Evolutionary conservation across 2,329 filamentous ascomycete species (phyloP), one percentile per base, ranked within the genome.

Genomic region (Verticillium dahliae): DNA sequence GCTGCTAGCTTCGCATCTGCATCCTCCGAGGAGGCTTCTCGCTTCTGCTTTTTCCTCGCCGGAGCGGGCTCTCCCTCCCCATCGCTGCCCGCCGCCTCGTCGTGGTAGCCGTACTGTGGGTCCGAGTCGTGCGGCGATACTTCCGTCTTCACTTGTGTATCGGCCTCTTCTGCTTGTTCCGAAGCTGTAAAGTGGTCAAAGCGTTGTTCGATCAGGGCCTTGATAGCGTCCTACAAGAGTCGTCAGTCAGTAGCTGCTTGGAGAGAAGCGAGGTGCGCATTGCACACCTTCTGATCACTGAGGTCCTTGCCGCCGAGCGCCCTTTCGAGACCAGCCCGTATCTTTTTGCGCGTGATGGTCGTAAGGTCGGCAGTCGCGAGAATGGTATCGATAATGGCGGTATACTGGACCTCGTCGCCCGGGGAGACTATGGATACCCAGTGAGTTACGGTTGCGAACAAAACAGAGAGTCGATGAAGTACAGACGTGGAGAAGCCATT

Each of bases 1-100:
- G 92, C 92, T 1, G 95, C 95, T 64, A 94, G 85, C 55, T 90
- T 87, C 38, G 94, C 95, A 75, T 99, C 95, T 37, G 90, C 89
- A 66, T 96, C 91, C 67, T 85, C 83, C 9, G 77, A 78, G 41
- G 80, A 76, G 14, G 78, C 79, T 34, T 85, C 82, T 54, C 85
- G 83, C 71, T 87, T 87, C 62, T 89, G 89, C 76, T 91, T 92
- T 72, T 88, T 90, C 65, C 78, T 80, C 1, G 77, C 76, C 1
- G 81, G 81, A 41, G 75, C 58, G 13, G 35, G 37, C 35, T 52
- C 54, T 2, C 27, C 35, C 31, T 59, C 41, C 7, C 55, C 58
- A 15, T 59, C 57, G 33, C 13, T 41, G 41, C 45, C 58, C 11
- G 50, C 22, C 2, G 50, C 35, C n/a, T 60, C 14, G 50, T 7